Conservation (phyloP, 2,329 filamentous ascomycete species). For the Gaeumannomyces sp. region DNA sequence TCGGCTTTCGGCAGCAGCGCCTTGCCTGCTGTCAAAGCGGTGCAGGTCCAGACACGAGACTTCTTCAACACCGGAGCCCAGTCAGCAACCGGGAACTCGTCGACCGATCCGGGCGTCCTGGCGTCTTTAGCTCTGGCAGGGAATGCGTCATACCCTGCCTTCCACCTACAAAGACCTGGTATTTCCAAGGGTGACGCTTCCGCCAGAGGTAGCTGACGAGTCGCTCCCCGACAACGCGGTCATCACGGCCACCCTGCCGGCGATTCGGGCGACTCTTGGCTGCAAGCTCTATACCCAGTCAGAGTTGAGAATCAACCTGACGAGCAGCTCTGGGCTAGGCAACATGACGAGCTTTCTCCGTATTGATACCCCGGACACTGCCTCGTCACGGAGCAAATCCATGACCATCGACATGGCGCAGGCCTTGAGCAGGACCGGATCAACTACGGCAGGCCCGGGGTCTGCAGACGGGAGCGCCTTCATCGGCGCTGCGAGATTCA, state of each 20-base stretch:
- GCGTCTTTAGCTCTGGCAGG: slow-evolving; percentile 29
- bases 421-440: not conserved
- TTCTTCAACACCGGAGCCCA: slow-evolving; percentile 24
- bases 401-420: slow-evolving; percentile 13
- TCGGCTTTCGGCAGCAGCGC: slow-evolving; percentile 27
- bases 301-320: slow-evolving; percentile 21
- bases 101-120: slow-evolving; percentile 23
- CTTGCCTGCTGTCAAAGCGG: slow-evolving; percentile 17
- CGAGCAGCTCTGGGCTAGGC: slow-evolving; percentile 14
- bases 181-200: slow-evolving; percentile 20
- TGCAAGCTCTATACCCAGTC: slow-evolving; percentile 19
- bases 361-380: slow-evolving; percentile 18
- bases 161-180: slow-evolving; percentile 29
- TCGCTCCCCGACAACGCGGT: slow-evolving; percentile 14
- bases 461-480: slow-evolving; percentile 15
- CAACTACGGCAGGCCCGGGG: not conserved
- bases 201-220: not conserved
- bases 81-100: slow-evolving; percentile 13
- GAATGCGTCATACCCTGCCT: slow-evolving; percentile 28
- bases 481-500: slow-evolving; percentile 13
- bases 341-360: slow-evolving; percentile 16
- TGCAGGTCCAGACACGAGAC: slow-evolving; percentile 22
- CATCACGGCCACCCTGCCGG: slow-evolving; percentile 23
- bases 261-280: slow-evolving; percentile 25
- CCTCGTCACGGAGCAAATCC: slow-evolving; percentile 16